Percentiles rank a stretch among this genome's conserved stretches.
These are phyloP conservation scores for Solanum pimpinellifolium DNA, from an alignment of 257 asterid species.

Conservation along the genomic window DNA sequence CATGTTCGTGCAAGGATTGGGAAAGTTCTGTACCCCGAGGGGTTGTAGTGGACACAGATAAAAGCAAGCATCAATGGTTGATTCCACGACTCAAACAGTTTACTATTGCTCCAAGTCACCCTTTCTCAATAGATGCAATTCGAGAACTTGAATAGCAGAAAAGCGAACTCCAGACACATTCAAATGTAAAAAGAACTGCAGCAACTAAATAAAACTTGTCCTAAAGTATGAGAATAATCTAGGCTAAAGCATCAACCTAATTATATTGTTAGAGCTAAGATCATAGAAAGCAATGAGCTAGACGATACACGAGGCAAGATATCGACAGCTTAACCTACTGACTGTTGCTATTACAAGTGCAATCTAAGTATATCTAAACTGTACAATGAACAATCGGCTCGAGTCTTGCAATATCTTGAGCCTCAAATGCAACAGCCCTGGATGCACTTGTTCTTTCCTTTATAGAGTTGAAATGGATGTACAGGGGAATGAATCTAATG, in stretches of 20 bases:
- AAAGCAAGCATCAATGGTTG: not conserved
- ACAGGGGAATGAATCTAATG: not conserved
- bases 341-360: conserved; percentile 23
- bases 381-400: conserved; percentile 17
- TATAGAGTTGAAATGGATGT: not conserved
- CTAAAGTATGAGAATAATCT: not conserved
- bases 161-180: not conserved
- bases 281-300: not conserved
- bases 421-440: not conserved
- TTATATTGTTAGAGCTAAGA: not conserved
- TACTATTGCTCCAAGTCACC: not conserved
- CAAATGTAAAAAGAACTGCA: not conserved
- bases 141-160: not conserved
- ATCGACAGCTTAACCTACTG: not conserved
- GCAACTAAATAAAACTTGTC: not conserved
- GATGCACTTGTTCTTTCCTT: not conserved
- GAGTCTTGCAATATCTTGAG: not conserved
- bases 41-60: not conserved
- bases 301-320: not conserved
- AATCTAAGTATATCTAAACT: conserved; percentile 11
- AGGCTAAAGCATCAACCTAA: not conserved
- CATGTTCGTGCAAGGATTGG: not conserved
- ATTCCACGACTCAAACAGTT: not conserved
- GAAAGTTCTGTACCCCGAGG: not conserved
- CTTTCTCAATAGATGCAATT: not conserved